These are phyloP conservation scores for Prunus campanulata DNA, from an alignment of 306 rosid genomes.

Conservation along the genomic window DNA sequence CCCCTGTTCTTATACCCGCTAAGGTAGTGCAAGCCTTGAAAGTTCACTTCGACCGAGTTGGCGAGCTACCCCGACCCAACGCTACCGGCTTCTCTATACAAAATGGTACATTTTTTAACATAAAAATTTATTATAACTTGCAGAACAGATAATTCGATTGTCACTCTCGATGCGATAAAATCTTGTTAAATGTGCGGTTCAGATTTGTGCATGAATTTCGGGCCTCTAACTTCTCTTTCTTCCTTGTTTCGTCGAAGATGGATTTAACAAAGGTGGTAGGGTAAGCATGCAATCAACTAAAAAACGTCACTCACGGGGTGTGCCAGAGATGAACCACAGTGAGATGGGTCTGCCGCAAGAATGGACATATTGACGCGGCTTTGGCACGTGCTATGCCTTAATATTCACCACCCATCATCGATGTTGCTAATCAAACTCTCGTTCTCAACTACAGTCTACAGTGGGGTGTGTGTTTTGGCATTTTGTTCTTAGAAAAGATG, in stretches of 20 bases:
- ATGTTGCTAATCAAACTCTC: not conserved
- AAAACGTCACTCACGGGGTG: conserved; percentile 24
- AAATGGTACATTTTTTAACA: conserved; percentile 38
- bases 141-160: no score
- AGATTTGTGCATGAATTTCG: not conserved
- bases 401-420: not conserved
- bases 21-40: conserved; percentile 89
- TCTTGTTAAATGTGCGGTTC: no score
- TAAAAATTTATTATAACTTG: not conserved
- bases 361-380: conserved; percentile 65
- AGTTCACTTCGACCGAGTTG: conserved; percentile 72
- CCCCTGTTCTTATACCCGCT: conserved; percentile 83
- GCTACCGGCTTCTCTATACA: conserved; percentile 35
- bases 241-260: conserved; percentile 4
- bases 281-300: conserved; percentile 40
- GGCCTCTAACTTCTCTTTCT: not conserved
- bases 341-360: conserved; percentile 72
- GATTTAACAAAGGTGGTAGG: conserved; percentile 24
- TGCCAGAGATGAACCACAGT: conserved; percentile 26
- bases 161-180: no score
- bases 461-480: conserved; percentile 13
- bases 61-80: conserved; percentile 44
- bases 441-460: not conserved
- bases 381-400: not conserved
- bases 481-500: not conserved